Evolutionary conservation across 2,329 filamentous ascomycete species (phyloP).

Genomic region (Pseudopithomyces chartarum): DNA sequence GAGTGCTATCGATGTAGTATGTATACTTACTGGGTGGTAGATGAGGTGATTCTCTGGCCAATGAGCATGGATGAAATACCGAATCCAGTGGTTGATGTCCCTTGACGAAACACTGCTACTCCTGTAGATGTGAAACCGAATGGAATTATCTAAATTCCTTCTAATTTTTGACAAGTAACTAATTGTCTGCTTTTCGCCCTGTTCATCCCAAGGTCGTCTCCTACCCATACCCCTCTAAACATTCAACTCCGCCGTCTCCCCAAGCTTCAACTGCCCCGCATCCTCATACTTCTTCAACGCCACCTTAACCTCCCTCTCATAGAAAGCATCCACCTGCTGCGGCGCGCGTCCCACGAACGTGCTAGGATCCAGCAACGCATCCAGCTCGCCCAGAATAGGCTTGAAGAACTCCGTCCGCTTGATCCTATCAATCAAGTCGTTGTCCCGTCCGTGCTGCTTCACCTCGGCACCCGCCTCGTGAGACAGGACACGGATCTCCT

Average conservation of each 20-base stretch:
- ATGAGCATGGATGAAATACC: too few relatives aligned
- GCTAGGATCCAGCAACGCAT: constrained; percentile 68
- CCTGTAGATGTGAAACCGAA: too few relatives aligned
- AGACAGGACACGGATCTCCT: constrained; percentile 80
- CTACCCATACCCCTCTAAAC: constrained; percentile 31
- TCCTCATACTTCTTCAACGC: constrained; percentile 54
- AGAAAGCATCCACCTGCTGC: constrained; percentile 60
- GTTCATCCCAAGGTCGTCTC: too few relatives aligned
- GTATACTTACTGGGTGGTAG: too few relatives aligned
- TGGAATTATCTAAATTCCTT: too few relatives aligned
- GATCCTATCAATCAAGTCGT: constrained; percentile 83
- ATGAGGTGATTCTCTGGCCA: too few relatives aligned
- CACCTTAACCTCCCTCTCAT: constrained; percentile 54
- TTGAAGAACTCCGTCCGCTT: constrained; percentile 73
- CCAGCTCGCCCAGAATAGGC: constrained; percentile 70
- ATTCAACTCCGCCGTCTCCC: constrained; percentile 37
- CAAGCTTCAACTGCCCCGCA: constrained; percentile 22
- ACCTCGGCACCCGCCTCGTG: constrained; percentile 75
- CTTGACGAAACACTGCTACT: too few relatives aligned
- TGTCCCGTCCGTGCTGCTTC: constrained; percentile 73
- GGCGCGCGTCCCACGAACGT: constrained; percentile 62
- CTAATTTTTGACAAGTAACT: too few relatives aligned
- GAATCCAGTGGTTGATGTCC: too few relatives aligned
- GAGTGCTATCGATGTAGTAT: too few relatives aligned
- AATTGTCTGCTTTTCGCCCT: too few relatives aligned